Evolutionary conservation across 495 filamentous ascomycete species (phyloP).

Genomic region (Melanomma pulvis-pyrius): DNA sequence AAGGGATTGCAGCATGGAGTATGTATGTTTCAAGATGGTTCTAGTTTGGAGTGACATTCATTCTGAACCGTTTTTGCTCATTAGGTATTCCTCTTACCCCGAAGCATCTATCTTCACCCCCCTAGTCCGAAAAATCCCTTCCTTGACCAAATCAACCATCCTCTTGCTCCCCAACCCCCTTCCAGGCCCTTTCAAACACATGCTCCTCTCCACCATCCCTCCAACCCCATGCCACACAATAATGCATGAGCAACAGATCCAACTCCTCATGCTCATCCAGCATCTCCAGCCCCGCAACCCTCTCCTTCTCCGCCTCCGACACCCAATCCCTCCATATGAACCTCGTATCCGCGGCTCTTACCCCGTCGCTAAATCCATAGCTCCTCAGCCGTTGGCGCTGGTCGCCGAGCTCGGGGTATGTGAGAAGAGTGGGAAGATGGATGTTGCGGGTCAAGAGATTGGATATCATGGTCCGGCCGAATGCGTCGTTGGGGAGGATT

Average conservation of each 20-base stretch:
- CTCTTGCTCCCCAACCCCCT: conserved; percentile 10
- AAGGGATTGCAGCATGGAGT: too few relatives aligned
- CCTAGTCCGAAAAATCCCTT: not conserved
- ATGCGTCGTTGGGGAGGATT: conserved; percentile 77
- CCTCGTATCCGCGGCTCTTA: conserved; percentile 68
- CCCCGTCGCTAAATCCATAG: conserved; percentile 61
- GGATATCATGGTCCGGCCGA: conserved; percentile 85
- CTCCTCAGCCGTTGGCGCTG: conserved; percentile 67
- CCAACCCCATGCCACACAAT: conserved; percentile 88
- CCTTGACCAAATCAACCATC: conserved; percentile 3
- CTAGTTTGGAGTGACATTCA: too few relatives aligned
- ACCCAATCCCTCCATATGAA: conserved; percentile 79
- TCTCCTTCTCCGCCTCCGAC: conserved; percentile 68
- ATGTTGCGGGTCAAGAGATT: conserved; percentile 88
- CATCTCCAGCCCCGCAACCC: conserved; percentile 79
- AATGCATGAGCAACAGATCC: conserved; percentile 83
- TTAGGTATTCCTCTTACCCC: too few relatives aligned
- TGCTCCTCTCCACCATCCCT: conserved; percentile 48
- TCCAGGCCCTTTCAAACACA: conserved; percentile 37
- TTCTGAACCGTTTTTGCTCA: too few relatives aligned
- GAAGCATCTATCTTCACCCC: not conserved
- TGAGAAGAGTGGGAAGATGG: conserved; percentile 76
- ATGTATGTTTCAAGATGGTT: too few relatives aligned
- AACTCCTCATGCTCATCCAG: conserved; percentile 97
- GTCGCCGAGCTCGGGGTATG: conserved; percentile 64